phyloP scores from a whole-genome alignment of 441 rosid genomes.

The Adansonia gregorii region DNA sequence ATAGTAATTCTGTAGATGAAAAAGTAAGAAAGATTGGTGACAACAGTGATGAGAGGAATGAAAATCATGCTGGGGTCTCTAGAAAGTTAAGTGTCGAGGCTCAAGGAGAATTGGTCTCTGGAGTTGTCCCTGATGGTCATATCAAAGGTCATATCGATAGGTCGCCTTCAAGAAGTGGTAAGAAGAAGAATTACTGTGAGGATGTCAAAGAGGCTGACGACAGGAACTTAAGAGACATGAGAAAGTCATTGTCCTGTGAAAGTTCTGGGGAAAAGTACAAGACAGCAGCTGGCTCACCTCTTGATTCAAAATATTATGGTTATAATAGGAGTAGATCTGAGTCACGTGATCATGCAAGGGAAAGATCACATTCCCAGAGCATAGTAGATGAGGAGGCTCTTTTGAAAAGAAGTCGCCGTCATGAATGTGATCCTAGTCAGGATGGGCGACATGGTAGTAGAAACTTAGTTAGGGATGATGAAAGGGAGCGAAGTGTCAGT shows the following conservation, averaged over 20 bases:
- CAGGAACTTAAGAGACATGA: conserved; percentile 32
- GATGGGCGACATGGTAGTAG: conserved; percentile 42
- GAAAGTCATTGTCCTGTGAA: conserved; percentile 46
- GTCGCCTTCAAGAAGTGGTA: conserved; percentile 40
- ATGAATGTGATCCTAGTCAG: conserved; percentile 41
- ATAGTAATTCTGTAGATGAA: conserved; percentile 29
- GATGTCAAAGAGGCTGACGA: conserved; percentile 40
- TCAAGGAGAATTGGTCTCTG: conserved; percentile 34
- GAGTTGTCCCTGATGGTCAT: conserved; percentile 30
- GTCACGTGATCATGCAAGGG: conserved; percentile 51
- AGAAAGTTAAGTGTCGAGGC: conserved; percentile 29
- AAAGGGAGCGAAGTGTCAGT: conserved; percentile 44
- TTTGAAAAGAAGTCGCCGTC: conserved; percentile 36
- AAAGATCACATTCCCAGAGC: conserved; percentile 57
- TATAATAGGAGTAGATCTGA: conserved; percentile 49
- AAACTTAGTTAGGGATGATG: conserved; percentile 44
- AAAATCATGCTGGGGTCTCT: conserved; percentile 24
- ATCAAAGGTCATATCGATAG: conserved; percentile 35
- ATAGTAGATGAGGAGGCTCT: conserved; percentile 49
- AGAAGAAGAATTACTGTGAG: conserved; percentile 39
- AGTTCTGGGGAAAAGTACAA: conserved; percentile 39
- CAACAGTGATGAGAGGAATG: conserved; percentile 21
- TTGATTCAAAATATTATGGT: conserved; percentile 44
- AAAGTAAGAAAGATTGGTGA: conserved; percentile 20
- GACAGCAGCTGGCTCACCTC: conserved; percentile 39